A percentile compares a stretch with the other conserved stretches of the same genome.
Conservation (phyloP, 2,329 filamentous ascomycete species). For the Neofusicoccum sp. region DNA sequence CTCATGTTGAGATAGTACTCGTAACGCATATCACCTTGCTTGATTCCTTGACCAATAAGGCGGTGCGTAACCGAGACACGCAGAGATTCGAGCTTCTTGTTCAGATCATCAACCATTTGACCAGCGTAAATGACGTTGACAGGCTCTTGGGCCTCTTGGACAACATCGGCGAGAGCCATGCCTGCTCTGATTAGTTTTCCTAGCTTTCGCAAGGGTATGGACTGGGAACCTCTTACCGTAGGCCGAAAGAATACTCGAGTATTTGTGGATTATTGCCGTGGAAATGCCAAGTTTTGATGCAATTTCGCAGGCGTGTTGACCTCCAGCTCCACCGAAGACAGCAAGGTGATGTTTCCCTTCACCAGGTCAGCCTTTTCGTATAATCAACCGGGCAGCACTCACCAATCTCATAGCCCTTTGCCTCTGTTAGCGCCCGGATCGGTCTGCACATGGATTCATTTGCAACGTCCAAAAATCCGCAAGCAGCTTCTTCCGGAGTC, state of each 20-base stretch:
- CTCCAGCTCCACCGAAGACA: slow-evolving; percentile 36
- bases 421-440: slow-evolving; percentile 30
- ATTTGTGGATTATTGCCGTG: slow-evolving; percentile 45
- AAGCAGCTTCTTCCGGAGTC: slow-evolving; percentile 28
- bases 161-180: slow-evolving; percentile 29
- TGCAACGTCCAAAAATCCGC: slow-evolving; percentile 28
- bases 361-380: not conserved
- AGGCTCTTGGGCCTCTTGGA: slow-evolving; percentile 69
- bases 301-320: slow-evolving; percentile 42
- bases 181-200: slow-evolving; percentile 32
- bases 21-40: slow-evolving; percentile 34
- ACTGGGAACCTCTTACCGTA: slow-evolving; percentile 33
- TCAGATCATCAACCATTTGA: slow-evolving; percentile 70
- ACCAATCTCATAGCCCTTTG: slow-evolving; percentile 25
- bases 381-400: not conserved
- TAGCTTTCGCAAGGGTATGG: not conserved
- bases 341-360: slow-evolving; percentile 57
- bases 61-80: slow-evolving; percentile 34
- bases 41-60: slow-evolving; percentile 67
- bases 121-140: slow-evolving; percentile 63
- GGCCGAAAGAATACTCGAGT: slow-evolving; percentile 48
- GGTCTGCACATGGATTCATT: slow-evolving; percentile 39
- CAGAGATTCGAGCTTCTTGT: not conserved
- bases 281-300: slow-evolving; percentile 45
- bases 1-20: slow-evolving; percentile 45